phyloP scores from a whole-genome alignment of 2,329 filamentous ascomycete genomes.

The Orbilia oligospora region DNA sequence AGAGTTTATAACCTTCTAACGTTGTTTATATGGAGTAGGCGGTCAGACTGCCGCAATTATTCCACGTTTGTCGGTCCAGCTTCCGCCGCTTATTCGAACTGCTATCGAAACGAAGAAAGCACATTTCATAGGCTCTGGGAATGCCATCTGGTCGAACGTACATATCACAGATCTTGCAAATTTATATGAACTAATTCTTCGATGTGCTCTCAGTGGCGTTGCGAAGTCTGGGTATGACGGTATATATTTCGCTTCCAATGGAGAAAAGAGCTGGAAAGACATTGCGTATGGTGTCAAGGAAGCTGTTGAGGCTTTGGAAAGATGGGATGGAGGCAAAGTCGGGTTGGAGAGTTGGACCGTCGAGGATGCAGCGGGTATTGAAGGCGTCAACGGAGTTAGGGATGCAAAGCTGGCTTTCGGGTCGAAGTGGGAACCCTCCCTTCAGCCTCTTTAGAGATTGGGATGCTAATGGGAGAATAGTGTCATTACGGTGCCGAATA shows the following conservation, averaged over 20 bases:
- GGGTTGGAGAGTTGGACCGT: conserved; percentile 35
- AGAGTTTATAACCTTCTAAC: not conserved
- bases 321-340: conserved; percentile 40
- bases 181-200: conserved; percentile 43
- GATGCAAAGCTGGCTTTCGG: conserved; percentile 47
- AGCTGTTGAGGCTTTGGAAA: conserved; percentile 37
- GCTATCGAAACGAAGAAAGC: conserved; percentile 46
- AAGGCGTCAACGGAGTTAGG: conserved; percentile 26
- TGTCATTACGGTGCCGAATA: conserved; percentile 42
- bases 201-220: conserved; percentile 40
- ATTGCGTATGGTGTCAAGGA: conserved; percentile 37
- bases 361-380: conserved; percentile 32
- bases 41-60: conserved; percentile 35
- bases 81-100: conserved; percentile 37
- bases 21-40: not conserved
- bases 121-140: conserved; percentile 36
- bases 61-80: conserved; percentile 47
- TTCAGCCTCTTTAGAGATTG: not conserved
- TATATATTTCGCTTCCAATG: conserved; percentile 53
- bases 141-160: conserved; percentile 47
- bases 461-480: conserved; percentile 16
- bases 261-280: conserved; percentile 47
- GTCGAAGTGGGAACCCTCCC: conserved; percentile 32
- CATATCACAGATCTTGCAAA: conserved; percentile 45
- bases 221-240: conserved; percentile 37